A percentile compares a stretch with the other conserved stretches of the same genome.
These are phyloP conservation scores for Pseudohalonectria lignicola DNA, from an alignment of 2,329 filamentous ascomycete genomes.

Conservation along the genomic window DNA sequence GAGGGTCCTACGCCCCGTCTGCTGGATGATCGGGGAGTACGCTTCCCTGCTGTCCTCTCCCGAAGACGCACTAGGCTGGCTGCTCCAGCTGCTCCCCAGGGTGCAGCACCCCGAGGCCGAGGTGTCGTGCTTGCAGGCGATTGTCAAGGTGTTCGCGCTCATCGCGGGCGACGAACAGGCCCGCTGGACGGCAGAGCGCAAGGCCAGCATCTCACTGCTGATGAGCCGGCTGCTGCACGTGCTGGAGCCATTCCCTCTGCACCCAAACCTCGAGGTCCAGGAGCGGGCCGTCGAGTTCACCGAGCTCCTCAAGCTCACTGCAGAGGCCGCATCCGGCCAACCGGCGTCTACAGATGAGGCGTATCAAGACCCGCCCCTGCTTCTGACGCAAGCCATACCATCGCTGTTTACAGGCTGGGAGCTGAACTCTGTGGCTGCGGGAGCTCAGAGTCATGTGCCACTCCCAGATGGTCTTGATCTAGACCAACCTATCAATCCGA, in stretches of 20 bases:
- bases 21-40: conserved; percentile 87
- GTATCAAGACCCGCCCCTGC: conserved; percentile 60
- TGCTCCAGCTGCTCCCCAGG: conserved; percentile 57
- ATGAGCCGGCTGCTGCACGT: conserved; percentile 75
- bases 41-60: conserved; percentile 59
- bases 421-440: conserved; percentile 77
- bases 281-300: conserved; percentile 88
- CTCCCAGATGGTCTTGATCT: conserved; percentile 66
- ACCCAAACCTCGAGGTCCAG: conserved; percentile 88
- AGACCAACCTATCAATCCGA: conserved; percentile 69
- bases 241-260: conserved; percentile 65
- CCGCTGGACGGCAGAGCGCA: conserved; percentile 62
- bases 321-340: conserved; percentile 66
- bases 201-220: conserved; percentile 63
- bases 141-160: conserved; percentile 72
- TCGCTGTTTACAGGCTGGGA: conserved; percentile 79
- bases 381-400: conserved; percentile 85
- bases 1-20: conserved; percentile 62
- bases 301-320: conserved; percentile 77
- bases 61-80: conserved; percentile 59
- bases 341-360: conserved; percentile 40
- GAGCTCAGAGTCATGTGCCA: conserved; percentile 79
- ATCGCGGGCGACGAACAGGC: conserved; percentile 55
- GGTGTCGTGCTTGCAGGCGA: conserved; percentile 71
- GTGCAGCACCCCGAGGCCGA: conserved; percentile 53